Evolutionary conservation across 257 asterid genomes (phyloP).

Genomic region (Nicotiana benthamiana): DNA sequence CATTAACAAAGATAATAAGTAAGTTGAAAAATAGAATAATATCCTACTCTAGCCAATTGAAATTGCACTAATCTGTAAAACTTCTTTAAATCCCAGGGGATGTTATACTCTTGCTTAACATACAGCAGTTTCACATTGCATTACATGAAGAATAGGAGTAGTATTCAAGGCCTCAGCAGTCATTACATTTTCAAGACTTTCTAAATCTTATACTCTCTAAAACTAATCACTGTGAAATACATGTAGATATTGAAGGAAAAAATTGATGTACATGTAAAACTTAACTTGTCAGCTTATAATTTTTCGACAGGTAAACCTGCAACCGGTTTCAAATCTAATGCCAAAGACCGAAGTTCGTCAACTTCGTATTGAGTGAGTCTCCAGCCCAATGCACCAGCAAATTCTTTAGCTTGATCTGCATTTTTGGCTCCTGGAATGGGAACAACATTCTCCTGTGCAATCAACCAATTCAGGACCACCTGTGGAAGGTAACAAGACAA

Average conservation of each 20-base stretch:
- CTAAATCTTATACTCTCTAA: not conserved
- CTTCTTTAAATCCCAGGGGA: no score
- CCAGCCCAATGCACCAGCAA: constrained; percentile 78
- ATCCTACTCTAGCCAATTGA: no score
- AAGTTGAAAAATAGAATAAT: no score
- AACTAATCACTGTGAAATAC: not conserved
- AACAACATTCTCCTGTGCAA: constrained; percentile 71
- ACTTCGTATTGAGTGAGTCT: constrained; percentile 40
- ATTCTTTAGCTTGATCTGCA: constrained; percentile 71
- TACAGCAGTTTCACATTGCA: no score
- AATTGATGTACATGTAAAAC: not conserved
- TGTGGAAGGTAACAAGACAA: constrained; percentile 8
- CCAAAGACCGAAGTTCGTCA: constrained; percentile 68
- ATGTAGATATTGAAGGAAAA: not conserved
- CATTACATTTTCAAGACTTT: not conserved
- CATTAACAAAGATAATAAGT: no score
- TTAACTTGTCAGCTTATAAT: constrained; percentile 18
- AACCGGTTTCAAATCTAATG: constrained; percentile 51
- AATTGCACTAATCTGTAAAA: no score
- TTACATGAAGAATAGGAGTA: no score
- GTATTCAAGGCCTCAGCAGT: not conserved
- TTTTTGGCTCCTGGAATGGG: constrained; percentile 81
- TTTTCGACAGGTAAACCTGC: constrained; percentile 78
- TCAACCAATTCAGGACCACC: constrained; percentile 90
- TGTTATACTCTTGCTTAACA: no score